Evolutionary conservation across 345 rosid genomes (phyloP).

Genomic region (Eucalyptus tenuipes): DNA sequence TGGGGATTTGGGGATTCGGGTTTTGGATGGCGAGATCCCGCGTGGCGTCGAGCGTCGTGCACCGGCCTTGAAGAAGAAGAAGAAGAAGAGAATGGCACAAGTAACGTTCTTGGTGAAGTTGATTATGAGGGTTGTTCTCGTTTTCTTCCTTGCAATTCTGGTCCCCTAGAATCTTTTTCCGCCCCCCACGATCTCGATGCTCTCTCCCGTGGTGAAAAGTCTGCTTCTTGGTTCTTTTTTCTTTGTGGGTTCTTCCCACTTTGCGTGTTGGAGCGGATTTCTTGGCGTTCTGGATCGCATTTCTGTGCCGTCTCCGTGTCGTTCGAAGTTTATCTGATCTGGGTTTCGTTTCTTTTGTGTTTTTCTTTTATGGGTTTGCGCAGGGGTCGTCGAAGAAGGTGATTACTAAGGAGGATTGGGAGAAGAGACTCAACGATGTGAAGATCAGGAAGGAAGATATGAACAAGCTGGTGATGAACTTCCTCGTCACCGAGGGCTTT

Average conservation of each 20-base stretch:
- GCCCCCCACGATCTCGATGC: not conserved
- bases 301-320: not conserved
- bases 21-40: not conserved
- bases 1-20: not conserved
- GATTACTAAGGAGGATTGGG: conserved; percentile 68
- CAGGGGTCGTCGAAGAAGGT: conserved; percentile 11
- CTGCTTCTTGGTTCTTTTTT: not conserved
- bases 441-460: conserved; percentile 89
- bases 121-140: not conserved
- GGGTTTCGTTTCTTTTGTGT: not conserved
- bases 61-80: not conserved
- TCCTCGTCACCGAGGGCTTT: conserved; percentile 92
- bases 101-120: not conserved
- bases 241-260: not conserved
- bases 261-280: not conserved
- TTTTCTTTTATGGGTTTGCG: not conserved
- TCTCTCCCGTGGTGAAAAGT: not conserved
- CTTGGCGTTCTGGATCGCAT: not conserved
- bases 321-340: not conserved
- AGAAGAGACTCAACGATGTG: conserved; percentile 79
- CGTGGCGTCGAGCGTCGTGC: not conserved
- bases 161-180: not conserved
- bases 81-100: not conserved
- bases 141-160: not conserved
- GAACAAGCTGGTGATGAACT: conserved; percentile 96